A percentile compares a stretch with the other conserved stretches of the same genome.
Evolutionary conservation across 768 basidiomycete genomes (phyloP).

Genomic region (Fomitopsis pulvina): DNA sequence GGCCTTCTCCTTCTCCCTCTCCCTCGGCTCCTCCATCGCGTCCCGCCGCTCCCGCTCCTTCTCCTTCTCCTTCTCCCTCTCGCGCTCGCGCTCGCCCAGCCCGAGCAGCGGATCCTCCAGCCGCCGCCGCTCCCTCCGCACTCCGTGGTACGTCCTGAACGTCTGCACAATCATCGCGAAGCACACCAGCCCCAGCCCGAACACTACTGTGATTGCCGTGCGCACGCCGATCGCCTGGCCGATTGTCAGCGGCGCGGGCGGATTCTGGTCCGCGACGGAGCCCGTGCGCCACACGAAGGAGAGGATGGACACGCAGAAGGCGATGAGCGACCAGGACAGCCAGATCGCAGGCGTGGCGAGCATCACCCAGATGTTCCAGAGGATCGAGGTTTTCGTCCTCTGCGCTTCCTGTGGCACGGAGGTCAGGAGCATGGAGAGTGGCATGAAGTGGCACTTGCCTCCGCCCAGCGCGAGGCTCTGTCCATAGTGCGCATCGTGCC

Average conservation of each 20-base stretch:
- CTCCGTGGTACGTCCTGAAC: slow-evolving; percentile 49
- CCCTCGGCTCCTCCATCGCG: slow-evolving; percentile 1
- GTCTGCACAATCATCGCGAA: slow-evolving; percentile 56
- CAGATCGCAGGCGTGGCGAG: slow-evolving; percentile 63
- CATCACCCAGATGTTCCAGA: slow-evolving; percentile 68
- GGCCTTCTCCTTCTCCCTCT: slow-evolving; percentile 9
- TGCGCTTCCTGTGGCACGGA: slow-evolving; percentile 46
- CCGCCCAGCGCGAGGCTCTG: slow-evolving; percentile 66
- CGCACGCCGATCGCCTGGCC: slow-evolving; percentile 43
- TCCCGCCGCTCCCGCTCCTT: slow-evolving; percentile 8
- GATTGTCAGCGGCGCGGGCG: slow-evolving; percentile 27
- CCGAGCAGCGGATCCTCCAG: slow-evolving; percentile 7
- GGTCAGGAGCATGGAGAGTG: neutral
- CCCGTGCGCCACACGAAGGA: slow-evolving; percentile 65
- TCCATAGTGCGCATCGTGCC: slow-evolving; percentile 68
- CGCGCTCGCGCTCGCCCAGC: slow-evolving; percentile 5
- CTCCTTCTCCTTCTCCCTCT: slow-evolving; percentile 9
- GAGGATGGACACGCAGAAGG: slow-evolving; percentile 56
- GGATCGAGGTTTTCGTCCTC: slow-evolving; percentile 36
- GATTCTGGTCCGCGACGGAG: slow-evolving; percentile 31
- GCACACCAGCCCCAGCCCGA: slow-evolving; percentile 55
- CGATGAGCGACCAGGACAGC: slow-evolving; percentile 71
- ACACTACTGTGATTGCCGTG: slow-evolving; percentile 45
- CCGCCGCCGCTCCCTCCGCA: slow-evolving; percentile 10
- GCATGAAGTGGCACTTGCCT: slow-evolving; percentile 31